Evolutionary conservation across 2,329 filamentous ascomycete species (phyloP).

Genomic region (Ascochyta pisi): DNA sequence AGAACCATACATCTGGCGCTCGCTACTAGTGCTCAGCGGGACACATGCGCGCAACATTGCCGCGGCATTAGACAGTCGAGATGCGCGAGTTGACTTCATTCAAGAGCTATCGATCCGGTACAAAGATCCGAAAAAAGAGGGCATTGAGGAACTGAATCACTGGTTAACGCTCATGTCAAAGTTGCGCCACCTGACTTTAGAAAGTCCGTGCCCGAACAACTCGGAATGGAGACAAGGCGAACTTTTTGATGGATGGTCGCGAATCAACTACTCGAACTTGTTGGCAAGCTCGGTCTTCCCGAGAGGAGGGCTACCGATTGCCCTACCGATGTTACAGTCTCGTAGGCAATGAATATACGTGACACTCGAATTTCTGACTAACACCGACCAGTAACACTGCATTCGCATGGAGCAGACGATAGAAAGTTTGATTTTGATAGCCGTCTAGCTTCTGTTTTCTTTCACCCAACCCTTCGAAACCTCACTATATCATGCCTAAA

Average conservation of each 20-base stretch:
- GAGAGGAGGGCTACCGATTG: constrained; percentile 16
- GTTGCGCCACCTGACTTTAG: constrained; percentile 41
- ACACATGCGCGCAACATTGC: constrained; percentile 34
- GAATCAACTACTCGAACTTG: constrained; percentile 42
- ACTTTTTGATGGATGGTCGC: constrained; percentile 38
- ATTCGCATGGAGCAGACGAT: constrained; percentile 39
- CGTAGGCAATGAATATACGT: constrained; percentile 24
- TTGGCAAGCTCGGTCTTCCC: constrained; percentile 35
- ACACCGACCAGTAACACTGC: constrained; percentile 38
- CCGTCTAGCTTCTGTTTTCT: constrained; percentile 37
- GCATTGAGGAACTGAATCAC: constrained; percentile 41
- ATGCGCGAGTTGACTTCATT: constrained; percentile 32
- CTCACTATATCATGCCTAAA: constrained; percentile 46
- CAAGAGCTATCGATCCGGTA: constrained; percentile 43
- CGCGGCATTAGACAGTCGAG: constrained; percentile 30
- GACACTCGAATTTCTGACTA: constrained; percentile 7
- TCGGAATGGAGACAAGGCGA: constrained; percentile 32
- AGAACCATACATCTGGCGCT: constrained; percentile 46
- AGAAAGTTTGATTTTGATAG: constrained; percentile 37
- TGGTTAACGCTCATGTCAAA: constrained; percentile 36
- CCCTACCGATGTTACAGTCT: constrained; percentile 41
- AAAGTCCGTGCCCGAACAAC: constrained; percentile 48
- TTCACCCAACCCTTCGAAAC: constrained; percentile 40
- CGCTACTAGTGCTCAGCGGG: constrained; percentile 36
- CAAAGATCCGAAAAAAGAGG: constrained; percentile 26